Conservation (phyloP, 192 early-diverging fungal species). For the Funneliformis mosseae region DNA sequence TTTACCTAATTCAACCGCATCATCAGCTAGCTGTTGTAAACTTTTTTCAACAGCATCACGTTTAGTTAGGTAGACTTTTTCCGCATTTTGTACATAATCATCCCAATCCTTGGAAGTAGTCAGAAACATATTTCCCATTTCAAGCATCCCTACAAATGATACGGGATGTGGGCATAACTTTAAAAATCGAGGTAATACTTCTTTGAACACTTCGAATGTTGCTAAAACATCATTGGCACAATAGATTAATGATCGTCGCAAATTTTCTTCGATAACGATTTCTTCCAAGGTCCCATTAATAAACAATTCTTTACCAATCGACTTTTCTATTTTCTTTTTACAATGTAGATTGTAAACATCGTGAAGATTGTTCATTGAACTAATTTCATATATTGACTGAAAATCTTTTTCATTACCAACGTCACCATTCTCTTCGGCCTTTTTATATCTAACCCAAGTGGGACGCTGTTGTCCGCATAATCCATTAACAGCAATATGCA, state of each 20-base stretch:
- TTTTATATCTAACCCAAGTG: too few species aligned
- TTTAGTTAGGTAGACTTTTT: conserved; percentile 56
- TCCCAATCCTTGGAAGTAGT: conserved; percentile 83
- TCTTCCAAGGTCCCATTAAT: conserved; percentile 59
- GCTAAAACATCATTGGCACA: conserved; percentile 85
- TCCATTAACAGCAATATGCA: too few species aligned
- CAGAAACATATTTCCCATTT: conserved; percentile 86
- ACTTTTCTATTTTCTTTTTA: conserved; percentile 66
- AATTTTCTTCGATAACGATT: conserved; percentile 56
- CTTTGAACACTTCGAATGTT: conserved; percentile 73
- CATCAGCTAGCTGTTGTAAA: conserved; percentile 49
- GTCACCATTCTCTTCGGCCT: too few species aligned
- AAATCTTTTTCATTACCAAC: conserved; percentile 39
- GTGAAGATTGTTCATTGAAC: conserved; percentile 74
- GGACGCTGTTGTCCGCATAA: too few species aligned
- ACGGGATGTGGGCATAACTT: conserved; percentile 91
- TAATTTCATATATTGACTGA: conserved; percentile 60
- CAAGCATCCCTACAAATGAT: conserved; percentile 88
- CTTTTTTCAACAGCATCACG: conserved; percentile 51
- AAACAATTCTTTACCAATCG: conserved; percentile 56
- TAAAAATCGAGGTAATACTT: conserved; percentile 69
- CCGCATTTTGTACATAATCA: conserved; percentile 64
- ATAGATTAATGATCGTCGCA: conserved; percentile 73
- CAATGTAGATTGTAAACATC: conserved; percentile 84
- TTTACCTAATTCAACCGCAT: conserved; percentile 44